Percentiles rank a stretch among this genome's conserved stretches.
Evolutionary conservation across 2,329 filamentous ascomycete species (phyloP).

Genomic region (Trichophyton mentagrophytes): DNA sequence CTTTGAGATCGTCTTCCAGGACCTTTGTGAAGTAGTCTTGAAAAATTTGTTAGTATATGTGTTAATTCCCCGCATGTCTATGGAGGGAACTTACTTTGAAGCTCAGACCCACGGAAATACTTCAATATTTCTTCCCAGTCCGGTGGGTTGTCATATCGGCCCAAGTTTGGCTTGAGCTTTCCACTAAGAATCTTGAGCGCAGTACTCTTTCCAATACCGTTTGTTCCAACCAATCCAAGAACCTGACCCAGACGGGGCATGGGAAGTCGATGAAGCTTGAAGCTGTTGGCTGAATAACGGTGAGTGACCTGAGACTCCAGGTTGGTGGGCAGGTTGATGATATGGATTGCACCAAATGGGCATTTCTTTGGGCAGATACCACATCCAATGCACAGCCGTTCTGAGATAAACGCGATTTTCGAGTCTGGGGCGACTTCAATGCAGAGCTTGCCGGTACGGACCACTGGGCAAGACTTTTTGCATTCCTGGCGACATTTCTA

Average conservation of each 20-base stretch:
- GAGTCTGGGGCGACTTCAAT: slow-evolving; percentile 84
- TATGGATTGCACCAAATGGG: slow-evolving; percentile 95
- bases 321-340: slow-evolving; percentile 99
- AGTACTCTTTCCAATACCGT: slow-evolving; percentile 99
- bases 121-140: slow-evolving; percentile 99
- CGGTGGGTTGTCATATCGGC: slow-evolving; percentile 86
- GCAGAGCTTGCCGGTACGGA: slow-evolving; percentile 91
- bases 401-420: slow-evolving; percentile 95
- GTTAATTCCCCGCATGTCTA: slow-evolving; percentile 8
- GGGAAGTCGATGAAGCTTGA: slow-evolving; percentile 94
- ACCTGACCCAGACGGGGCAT: slow-evolving; percentile 94
- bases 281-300: slow-evolving; percentile 97
- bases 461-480: slow-evolving; percentile 96
- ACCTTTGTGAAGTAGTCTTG: slow-evolving; percentile 97
- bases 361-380: slow-evolving; percentile 99
- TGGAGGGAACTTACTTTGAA: slow-evolving; percentile 59
- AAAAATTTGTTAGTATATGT: slow-evolving; percentile 14
- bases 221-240: slow-evolving; percentile 90
- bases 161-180: slow-evolving; percentile 96
- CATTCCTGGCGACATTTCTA: slow-evolving; percentile 98
- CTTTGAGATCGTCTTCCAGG: slow-evolving; percentile 91
- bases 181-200: slow-evolving; percentile 96
- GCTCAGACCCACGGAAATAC: slow-evolving; percentile 92
- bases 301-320: slow-evolving; percentile 97
- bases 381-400: slow-evolving; percentile 90